Conservation (phyloP, 164 flowering plant species). For the Vitis riparia region DNA sequence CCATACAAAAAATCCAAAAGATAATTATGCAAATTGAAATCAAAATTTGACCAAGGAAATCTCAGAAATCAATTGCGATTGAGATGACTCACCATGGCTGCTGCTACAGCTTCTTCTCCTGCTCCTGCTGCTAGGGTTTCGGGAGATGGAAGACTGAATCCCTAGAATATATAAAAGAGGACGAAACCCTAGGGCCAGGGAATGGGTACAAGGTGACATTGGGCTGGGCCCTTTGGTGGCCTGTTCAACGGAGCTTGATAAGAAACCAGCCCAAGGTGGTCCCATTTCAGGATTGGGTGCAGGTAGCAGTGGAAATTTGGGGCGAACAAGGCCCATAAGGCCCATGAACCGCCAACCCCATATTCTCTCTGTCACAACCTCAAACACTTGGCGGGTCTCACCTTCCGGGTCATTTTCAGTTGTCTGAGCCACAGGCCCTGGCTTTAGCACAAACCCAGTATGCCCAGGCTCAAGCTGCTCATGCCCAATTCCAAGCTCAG, state of each 20-base stretch:
- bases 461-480: slow-evolving; percentile 31
- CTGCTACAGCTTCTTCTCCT: neutral
- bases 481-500: slow-evolving; percentile 28
- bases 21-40: neutral
- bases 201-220: no score
- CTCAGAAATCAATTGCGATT: neutral
- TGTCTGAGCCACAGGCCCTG: slow-evolving; percentile 42
- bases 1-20: neutral
- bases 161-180: no score
- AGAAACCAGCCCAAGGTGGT: no score
- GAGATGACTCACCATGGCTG: slow-evolving; percentile 19
- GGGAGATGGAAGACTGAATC: no score
- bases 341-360: slow-evolving; percentile 38
- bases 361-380: slow-evolving; percentile 37
- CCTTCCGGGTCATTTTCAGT: slow-evolving; percentile 43
- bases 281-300: slow-evolving; percentile 20
- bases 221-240: no score
- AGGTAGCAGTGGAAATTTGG: slow-evolving; percentile 38
- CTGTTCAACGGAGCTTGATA: no score
- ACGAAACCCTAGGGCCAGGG: no score
- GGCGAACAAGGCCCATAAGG: slow-evolving; percentile 13
- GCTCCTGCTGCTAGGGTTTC: neutral
- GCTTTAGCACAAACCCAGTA: slow-evolving; percentile 30
- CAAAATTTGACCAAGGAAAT: neutral
- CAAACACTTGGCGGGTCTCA: slow-evolving; percentile 36